Evolutionary conservation across 345 rosid species (phyloP).

Genomic region (Carallia pectinifolia): DNA sequence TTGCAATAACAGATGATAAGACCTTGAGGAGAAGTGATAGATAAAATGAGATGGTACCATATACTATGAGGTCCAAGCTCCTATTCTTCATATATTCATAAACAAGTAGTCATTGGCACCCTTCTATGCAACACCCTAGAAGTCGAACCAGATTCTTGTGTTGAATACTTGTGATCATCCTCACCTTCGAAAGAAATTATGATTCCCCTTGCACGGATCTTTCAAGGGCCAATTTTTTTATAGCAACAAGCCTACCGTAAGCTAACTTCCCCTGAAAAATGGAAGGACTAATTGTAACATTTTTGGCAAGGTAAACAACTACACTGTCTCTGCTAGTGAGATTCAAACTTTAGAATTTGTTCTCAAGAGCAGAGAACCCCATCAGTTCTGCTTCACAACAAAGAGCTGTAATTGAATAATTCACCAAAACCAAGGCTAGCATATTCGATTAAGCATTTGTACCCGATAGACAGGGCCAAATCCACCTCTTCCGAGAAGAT

Average conservation of each 20-base stretch:
- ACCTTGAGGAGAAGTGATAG: not conserved
- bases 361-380: too few relatives aligned
- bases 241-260: constrained; percentile 55
- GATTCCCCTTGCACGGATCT: constrained; percentile 70
- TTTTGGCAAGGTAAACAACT: not conserved
- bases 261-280: constrained; percentile 48
- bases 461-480: constrained; percentile 68
- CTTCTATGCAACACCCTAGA: constrained; percentile 63
- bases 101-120: constrained; percentile 56
- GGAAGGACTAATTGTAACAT: not conserved
- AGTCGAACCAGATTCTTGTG: constrained; percentile 71
- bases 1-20: too few relatives aligned
- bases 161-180: constrained; percentile 74
- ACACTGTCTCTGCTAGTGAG: too few relatives aligned
- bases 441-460: constrained; percentile 5
- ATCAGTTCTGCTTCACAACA: too few relatives aligned
- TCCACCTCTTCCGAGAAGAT: constrained; percentile 67
- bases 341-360: too few relatives aligned
- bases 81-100: constrained; percentile 65
- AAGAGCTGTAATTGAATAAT: too few relatives aligned
- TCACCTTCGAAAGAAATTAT: constrained; percentile 65
- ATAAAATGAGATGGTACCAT: constrained; percentile 31
- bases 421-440: not conserved
- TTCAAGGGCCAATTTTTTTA: constrained; percentile 44
- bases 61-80: constrained; percentile 60